Evolutionary conservation across 768 basidiomycete species (phyloP).

Genomic region (Auricularia heimuer): DNA sequence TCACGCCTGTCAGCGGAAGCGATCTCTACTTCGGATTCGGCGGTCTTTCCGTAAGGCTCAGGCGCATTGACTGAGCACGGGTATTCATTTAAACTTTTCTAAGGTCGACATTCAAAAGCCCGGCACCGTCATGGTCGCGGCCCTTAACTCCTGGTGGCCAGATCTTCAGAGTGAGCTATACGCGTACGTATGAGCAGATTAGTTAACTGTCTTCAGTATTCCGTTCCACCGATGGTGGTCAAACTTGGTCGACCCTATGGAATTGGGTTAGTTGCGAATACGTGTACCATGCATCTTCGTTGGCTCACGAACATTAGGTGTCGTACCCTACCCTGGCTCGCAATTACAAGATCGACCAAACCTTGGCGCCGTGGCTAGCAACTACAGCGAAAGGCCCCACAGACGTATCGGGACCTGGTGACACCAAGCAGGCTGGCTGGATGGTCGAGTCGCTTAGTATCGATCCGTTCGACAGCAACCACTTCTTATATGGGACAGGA

Average conservation of each 20-base stretch:
- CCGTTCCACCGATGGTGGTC: conserved; percentile 47
- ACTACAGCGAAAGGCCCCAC: conserved; percentile 20
- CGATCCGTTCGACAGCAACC: conserved; percentile 58
- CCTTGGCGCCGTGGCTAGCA: conserved; percentile 54
- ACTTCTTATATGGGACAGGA: conserved; percentile 66
- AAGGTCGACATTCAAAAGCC: conserved; percentile 47
- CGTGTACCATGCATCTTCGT: too few species aligned
- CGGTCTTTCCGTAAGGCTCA: background rate
- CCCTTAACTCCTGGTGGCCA: conserved; percentile 45
- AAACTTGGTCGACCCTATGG: conserved; percentile 53
- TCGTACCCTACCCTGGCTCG: conserved; percentile 28
- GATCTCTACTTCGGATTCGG: conserved; percentile 56
- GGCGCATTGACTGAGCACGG: too few species aligned
- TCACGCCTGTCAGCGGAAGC: conserved; percentile 51
- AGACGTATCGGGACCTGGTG: conserved; percentile 8
- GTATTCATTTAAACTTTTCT: too few species aligned
- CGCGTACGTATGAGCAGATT: background rate
- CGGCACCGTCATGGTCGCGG: conserved; percentile 59
- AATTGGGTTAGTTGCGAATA: conserved; percentile 25
- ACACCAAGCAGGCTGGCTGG: conserved; percentile 40
- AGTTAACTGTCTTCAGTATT: conserved; percentile 31
- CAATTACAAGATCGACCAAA: conserved; percentile 45
- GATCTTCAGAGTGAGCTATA: background rate
- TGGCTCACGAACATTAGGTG: background rate
- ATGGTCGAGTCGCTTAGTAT: conserved; percentile 58